Percentiles rank a stretch among this genome's conserved stretches.
These are phyloP conservation scores for Akanthomyces lecanii DNA, from an alignment of 2,329 filamentous ascomycete species.

Conservation along the genomic window DNA sequence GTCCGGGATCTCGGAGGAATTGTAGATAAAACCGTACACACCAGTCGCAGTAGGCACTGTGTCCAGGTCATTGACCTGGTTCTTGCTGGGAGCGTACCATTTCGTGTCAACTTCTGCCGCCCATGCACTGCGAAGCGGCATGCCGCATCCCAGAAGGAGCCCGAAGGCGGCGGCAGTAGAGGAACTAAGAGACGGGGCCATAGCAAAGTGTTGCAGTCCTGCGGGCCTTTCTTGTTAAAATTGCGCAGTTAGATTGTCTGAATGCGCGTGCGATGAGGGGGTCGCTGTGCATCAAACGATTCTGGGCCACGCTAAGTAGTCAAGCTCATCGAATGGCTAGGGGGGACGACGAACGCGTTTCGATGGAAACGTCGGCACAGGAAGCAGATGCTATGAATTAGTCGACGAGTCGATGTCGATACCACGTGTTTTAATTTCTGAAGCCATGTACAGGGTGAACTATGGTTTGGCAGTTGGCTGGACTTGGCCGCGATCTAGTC, in stretches of 20 bases:
- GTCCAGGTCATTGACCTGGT: slow-evolving; percentile 57
- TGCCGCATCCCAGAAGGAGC: slow-evolving; percentile 7
- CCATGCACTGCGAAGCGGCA: slow-evolving; percentile 13
- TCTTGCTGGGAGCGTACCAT: slow-evolving; percentile 57
- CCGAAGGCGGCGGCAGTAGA: slow-evolving; percentile 13
- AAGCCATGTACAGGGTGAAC: background rate
- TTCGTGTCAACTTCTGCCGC: slow-evolving; percentile 34
- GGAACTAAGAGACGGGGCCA: slow-evolving; percentile 1
- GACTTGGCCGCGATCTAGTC: background rate
- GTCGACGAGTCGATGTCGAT: background rate
- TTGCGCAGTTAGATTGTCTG: background rate
- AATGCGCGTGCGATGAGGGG: background rate
- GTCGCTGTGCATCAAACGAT: background rate
- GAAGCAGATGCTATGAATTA: background rate
- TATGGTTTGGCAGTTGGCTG: background rate
- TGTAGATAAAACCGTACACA: slow-evolving; percentile 70
- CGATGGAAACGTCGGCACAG: no score
- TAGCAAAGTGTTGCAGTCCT: background rate
- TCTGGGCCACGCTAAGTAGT: background rate
- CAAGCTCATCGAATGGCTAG: background rate
- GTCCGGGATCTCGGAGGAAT: slow-evolving; percentile 57
- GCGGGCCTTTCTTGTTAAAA: background rate
- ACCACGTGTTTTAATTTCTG: background rate
- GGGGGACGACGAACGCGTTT: background rate
- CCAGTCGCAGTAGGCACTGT: slow-evolving; percentile 55